Conservation (phyloP, 2,329 filamentous ascomycete species). For the Ascomycota sp. region DNA sequence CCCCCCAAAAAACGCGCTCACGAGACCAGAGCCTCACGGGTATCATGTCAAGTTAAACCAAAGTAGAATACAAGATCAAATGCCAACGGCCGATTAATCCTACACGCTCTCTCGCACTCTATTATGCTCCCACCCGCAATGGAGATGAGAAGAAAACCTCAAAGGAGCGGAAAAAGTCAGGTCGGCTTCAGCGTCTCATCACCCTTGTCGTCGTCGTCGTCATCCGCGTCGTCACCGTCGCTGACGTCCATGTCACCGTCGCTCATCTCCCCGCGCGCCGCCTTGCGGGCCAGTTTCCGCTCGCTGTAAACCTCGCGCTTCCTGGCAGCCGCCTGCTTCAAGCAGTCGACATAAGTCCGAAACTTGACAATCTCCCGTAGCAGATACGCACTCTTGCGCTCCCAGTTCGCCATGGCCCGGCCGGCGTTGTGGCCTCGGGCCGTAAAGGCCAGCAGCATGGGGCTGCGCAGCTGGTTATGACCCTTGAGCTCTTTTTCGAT, state of each 20-base stretch:
- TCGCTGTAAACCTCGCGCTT: slow-evolving; percentile 53
- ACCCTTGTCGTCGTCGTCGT: too few species aligned
- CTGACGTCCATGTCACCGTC: slow-evolving; percentile 18
- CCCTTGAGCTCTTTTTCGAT: slow-evolving; percentile 70
- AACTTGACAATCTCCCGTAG: slow-evolving; percentile 93
- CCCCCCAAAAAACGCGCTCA: too few species aligned
- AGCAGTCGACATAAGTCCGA: slow-evolving; percentile 75
- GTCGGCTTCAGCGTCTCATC: slow-evolving; percentile 15
- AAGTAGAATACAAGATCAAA: too few species aligned
- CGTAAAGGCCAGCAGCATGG: slow-evolving; percentile 79
- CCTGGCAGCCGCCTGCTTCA: slow-evolving; percentile 48
- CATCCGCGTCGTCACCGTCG: too few species aligned
- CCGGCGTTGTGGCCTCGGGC: slow-evolving; percentile 60
- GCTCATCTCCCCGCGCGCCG: slow-evolving; percentile 23
- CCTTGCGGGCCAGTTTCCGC: slow-evolving; percentile 29
- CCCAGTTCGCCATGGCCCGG: slow-evolving; percentile 91
- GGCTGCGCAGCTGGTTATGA: slow-evolving; percentile 73
- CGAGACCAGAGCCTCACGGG: too few species aligned
- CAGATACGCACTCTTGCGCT: slow-evolving; percentile 82
- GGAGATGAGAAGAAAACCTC: not conserved
- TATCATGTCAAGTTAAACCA: too few species aligned
- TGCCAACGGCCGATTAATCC: too few species aligned
- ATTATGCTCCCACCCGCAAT: too few species aligned
- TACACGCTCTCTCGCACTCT: too few species aligned
- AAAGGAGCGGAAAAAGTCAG: not conserved